Conservation (phyloP, 2,329 filamentous ascomycete genomes). For the Talaromyces atroroseus region DNA sequence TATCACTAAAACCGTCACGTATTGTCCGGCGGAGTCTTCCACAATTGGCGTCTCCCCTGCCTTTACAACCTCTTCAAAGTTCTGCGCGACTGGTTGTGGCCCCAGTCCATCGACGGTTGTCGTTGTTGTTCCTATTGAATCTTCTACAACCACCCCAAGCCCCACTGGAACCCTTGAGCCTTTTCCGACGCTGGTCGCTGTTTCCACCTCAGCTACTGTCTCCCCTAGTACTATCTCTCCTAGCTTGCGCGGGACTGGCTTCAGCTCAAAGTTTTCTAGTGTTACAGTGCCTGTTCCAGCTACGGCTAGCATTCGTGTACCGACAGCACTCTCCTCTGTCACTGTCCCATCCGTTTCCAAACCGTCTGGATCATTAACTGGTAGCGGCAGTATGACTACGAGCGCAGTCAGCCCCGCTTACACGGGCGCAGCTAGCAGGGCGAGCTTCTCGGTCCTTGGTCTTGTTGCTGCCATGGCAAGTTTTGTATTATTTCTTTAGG, state of each 20-base stretch:
- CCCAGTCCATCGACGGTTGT: slow-evolving; percentile 35
- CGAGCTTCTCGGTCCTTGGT: not conserved
- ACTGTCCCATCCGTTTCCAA: not conserved
- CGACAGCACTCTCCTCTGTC: not conserved
- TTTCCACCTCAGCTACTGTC: not conserved
- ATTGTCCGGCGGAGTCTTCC: slow-evolving; percentile 28
- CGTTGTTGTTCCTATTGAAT: slow-evolving; percentile 24
- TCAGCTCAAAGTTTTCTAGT: not conserved
- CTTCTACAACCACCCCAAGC: not conserved
- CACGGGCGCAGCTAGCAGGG: slow-evolving; percentile 9
- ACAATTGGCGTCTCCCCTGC: slow-evolving; percentile 26
- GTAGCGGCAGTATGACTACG: not conserved
- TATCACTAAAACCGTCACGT: slow-evolving; percentile 33
- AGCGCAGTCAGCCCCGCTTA: slow-evolving; percentile 8
- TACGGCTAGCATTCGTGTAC: not conserved
- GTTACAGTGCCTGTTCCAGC: not conserved
- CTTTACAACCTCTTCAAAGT: slow-evolving; percentile 38
- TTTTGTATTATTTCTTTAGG: slow-evolving; percentile 7
- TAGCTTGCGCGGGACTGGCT: not conserved
- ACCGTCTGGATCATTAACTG: not conserved
- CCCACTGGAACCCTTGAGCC: not conserved
- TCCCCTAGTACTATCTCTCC: not conserved
- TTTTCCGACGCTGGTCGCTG: not conserved
- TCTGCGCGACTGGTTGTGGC: slow-evolving; percentile 33
- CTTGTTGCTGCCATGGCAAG: not conserved